phyloP scores from a whole-genome alignment of 2,329 filamentous ascomycete species.

The Penicillium paneum region DNA sequence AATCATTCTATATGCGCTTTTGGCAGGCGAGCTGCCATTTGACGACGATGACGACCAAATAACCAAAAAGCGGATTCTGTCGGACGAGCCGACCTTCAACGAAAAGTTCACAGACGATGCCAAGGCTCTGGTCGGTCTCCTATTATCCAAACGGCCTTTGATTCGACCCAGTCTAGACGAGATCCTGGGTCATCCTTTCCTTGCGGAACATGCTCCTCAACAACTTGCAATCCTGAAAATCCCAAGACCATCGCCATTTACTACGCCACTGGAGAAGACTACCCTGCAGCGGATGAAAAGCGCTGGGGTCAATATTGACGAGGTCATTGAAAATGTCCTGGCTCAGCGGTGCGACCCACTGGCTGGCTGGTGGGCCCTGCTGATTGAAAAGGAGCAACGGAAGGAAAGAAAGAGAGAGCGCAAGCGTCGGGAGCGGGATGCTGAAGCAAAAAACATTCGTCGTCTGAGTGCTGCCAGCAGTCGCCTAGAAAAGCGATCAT shows the following conservation, averaged over 20 bases:
- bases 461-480: conserved; percentile 87
- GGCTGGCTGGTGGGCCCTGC: conserved; percentile 91
- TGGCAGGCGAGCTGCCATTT: conserved; percentile 82
- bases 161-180: conserved; percentile 78
- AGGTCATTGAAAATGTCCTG: conserved; percentile 89
- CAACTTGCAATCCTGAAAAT: conserved; percentile 87
- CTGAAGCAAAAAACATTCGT: conserved; percentile 72
- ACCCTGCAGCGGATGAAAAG: conserved; percentile 89
- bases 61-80: conserved; percentile 80
- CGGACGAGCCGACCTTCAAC: conserved; percentile 80
- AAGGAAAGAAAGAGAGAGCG: conserved; percentile 77
- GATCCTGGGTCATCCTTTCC: conserved; percentile 81
- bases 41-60: conserved; percentile 91
- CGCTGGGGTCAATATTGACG: conserved; percentile 89
- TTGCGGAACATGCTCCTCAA: conserved; percentile 78
- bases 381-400: conserved; percentile 90
- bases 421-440: conserved; percentile 80
- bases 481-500: conserved; percentile 75
- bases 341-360: conserved; percentile 85
- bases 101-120: conserved; percentile 76
- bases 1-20: conserved; percentile 80
- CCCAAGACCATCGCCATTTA: conserved; percentile 76
- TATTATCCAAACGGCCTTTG: conserved; percentile 89
- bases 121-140: conserved; percentile 67
- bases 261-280: conserved; percentile 82